Evolutionary conservation across 805 yeast genomes (phyloP), one percentile per base, ranked within the genome.

Genomic region (Candida oleophila): DNA sequence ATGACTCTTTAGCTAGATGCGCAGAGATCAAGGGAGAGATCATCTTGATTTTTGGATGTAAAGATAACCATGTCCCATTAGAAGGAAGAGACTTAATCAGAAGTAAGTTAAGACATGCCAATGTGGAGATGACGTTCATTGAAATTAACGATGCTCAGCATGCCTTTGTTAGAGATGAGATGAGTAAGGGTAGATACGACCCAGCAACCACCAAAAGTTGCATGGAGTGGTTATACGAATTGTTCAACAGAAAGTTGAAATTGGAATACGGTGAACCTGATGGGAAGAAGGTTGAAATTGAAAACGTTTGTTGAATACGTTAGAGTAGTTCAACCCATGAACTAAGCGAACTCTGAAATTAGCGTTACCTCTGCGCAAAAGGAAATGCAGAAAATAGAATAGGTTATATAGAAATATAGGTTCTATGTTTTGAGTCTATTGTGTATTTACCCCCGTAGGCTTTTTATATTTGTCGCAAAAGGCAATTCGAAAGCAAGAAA

Each of bases 141-240:
- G 95, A 87, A 64, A 71, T 86, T 44, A 78, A 83, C 55, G 90
- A 80, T 52, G 94, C 95, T 12, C 90, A 87, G 62, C 95, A 87
- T 55, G 94, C 95, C 0, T 87, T 86, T 56, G 84, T 87, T 45
- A 74, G 94, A 52, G 95, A 87, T 60, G 94, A 86, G 58, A 66
- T 73, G 49, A 82, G 89, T 53, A 87, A 85, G 66, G 95, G 88
- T n/a, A 72, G 94, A 56, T 87, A 80, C 59, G 94, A 87, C 61
- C 80, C 89, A n/a, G 89, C 89, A 1, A 77, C 83, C 45, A 86
- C 94, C 18, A 71, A 74, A 52, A 70, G 81, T 25, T 84, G 92
- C 58, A 67, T 82, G 54, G 85, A 80, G 19, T 83, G 87, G 76
- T 62, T 87, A 55, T 71, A 76, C 43, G 94, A 87, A 57, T 71